Conservation (phyloP, 208 protist genomes). For the Crithidia mellificae region DNA sequence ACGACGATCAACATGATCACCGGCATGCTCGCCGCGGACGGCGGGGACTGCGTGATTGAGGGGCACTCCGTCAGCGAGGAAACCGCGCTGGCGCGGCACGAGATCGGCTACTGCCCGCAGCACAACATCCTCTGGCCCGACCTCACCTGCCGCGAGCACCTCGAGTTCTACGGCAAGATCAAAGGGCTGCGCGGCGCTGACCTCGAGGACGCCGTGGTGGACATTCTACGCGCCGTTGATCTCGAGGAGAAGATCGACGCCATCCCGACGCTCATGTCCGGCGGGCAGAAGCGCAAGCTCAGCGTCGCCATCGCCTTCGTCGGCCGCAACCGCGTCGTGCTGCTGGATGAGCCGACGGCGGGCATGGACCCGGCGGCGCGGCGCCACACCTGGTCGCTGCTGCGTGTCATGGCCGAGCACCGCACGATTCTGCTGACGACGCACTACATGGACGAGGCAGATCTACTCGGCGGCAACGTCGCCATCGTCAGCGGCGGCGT, state of each 20-base stretch:
- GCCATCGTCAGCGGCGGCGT: conserved; percentile 86
- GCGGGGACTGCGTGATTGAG: conserved; percentile 71
- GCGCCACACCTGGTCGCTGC: conserved; percentile 84
- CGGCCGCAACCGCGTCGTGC: conserved; percentile 72
- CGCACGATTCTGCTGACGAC: conserved; percentile 83
- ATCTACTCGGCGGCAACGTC: conserved; percentile 91
- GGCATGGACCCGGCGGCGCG: conserved; percentile 86
- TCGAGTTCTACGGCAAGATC: conserved; percentile 87
- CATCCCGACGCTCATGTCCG: conserved; percentile 50
- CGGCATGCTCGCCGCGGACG: conserved; percentile 62
- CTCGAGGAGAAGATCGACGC: conserved; percentile 56
- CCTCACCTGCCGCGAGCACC: conserved; percentile 90
- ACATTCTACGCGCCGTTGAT: conserved; percentile 55
- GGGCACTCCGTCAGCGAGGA: conserved; percentile 58
- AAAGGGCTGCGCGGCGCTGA: conserved; percentile 66
- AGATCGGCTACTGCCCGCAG: conserved; percentile 75
- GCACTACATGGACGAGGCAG: conserved; percentile 98
- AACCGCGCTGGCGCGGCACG: conserved; percentile 50
- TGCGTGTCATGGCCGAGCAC: conserved; percentile 39
- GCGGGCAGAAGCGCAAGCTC: conserved; percentile 90
- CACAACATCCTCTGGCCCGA: conserved; percentile 68
- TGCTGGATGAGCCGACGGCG: conserved; percentile 91
- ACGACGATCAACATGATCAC: conserved; percentile 87
- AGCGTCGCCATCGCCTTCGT: conserved; percentile 89
- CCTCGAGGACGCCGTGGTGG: conserved; percentile 34